Evolutionary conservation across 768 basidiomycete species (phyloP).

Genomic region (Russula vinacea): DNA sequence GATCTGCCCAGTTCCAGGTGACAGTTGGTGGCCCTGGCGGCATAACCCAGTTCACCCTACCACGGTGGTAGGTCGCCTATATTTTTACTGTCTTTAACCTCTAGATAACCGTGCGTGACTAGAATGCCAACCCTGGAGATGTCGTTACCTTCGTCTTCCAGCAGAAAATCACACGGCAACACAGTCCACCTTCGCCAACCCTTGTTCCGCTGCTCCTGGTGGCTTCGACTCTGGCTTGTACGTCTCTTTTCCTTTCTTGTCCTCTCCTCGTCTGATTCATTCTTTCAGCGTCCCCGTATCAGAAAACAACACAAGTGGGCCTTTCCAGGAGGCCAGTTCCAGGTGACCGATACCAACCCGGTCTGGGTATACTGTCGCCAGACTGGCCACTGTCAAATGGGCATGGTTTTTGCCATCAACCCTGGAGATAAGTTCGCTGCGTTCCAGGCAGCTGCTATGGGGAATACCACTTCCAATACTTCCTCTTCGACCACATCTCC

Average conservation of each 20-base stretch:
- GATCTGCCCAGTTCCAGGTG: slow-evolving; percentile 43
- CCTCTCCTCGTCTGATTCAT: slow-evolving; percentile 31
- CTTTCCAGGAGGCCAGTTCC: slow-evolving; percentile 49
- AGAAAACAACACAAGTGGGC: slow-evolving; percentile 39
- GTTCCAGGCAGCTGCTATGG: slow-evolving; percentile 54
- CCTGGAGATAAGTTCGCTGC: slow-evolving; percentile 51
- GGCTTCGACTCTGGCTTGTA: slow-evolving; percentile 64
- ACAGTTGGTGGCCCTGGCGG: slow-evolving; percentile 47
- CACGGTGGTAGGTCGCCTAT: slow-evolving; percentile 33
- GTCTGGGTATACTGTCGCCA: slow-evolving; percentile 62
- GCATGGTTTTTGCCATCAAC: slow-evolving; percentile 69
- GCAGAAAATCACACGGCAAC: slow-evolving; percentile 59
- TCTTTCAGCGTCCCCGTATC: slow-evolving; percentile 47
- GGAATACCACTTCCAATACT: slow-evolving; percentile 28
- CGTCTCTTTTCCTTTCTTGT: slow-evolving; percentile 30
- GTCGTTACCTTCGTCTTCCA: slow-evolving; percentile 49
- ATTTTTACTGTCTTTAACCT: too few relatives aligned
- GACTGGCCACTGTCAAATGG: slow-evolving; percentile 51
- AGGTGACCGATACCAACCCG: slow-evolving; percentile 44
- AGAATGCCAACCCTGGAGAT: slow-evolving; percentile 51
- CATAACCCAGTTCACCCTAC: slow-evolving; percentile 42
- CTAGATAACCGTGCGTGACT: not conserved
- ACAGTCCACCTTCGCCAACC: slow-evolving; percentile 50
- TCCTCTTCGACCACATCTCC: slow-evolving; percentile 31
- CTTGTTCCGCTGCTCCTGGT: slow-evolving; percentile 42